Conservation (phyloP, 2,329 filamentous ascomycete species). For the Xylaria sp. region DNA sequence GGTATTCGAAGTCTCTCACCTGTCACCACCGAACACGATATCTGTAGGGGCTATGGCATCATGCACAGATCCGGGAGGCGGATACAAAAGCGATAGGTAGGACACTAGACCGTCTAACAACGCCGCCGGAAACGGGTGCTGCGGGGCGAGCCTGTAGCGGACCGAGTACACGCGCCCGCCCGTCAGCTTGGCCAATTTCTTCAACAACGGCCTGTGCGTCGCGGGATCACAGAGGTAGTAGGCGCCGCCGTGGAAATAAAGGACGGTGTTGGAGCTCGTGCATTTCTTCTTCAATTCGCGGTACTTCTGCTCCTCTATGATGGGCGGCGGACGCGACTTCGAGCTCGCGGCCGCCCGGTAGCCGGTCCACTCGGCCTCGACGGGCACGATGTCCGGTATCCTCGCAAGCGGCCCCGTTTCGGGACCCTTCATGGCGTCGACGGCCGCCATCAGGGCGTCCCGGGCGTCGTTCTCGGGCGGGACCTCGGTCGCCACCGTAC, state of each 20-base stretch:
- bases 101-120: constrained; percentile 72
- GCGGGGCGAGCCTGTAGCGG: constrained; percentile 74
- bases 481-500: constrained; percentile 65
- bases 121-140: constrained; percentile 74
- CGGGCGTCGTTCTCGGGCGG: constrained; percentile 60
- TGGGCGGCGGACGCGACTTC: constrained; percentile 53
- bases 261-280: constrained; percentile 62
- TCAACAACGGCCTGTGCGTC: constrained; percentile 62
- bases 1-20: constrained; percentile 40
- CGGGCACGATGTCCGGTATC: constrained; percentile 55
- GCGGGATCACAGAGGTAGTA: constrained; percentile 73
- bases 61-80: constrained; percentile 69
- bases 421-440: constrained; percentile 54
- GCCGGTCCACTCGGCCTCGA: constrained; percentile 78
- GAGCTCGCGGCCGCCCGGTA: constrained; percentile 59
- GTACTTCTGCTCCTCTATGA: constrained; percentile 68
- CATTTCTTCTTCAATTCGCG: constrained; percentile 68
- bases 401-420: constrained; percentile 34
- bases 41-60: constrained; percentile 64
- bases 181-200: constrained; percentile 66
- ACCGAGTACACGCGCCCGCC: constrained; percentile 72
- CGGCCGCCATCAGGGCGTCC: constrained; percentile 60
- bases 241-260: constrained; percentile 79
- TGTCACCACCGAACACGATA: constrained; percentile 74
- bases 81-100: constrained; percentile 74